Evolutionary conservation across 345 rosid genomes (phyloP), one percentile per base, ranked within the genome.

Genomic region (Geranium brycei): DNA sequence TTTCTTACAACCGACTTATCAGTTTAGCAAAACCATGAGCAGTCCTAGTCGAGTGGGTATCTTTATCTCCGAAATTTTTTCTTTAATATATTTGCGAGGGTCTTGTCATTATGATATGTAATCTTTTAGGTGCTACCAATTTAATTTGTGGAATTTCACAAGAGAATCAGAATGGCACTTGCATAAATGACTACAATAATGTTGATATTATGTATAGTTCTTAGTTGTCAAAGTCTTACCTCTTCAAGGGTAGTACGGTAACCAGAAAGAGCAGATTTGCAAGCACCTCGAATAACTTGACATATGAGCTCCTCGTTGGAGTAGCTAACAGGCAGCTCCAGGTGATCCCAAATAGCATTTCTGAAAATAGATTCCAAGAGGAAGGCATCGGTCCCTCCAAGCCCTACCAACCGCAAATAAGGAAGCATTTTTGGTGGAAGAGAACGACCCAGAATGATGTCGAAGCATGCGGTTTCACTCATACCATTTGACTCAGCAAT

Each of bases 281-380:
- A 92, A 51, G 87, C 93, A 75, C 85, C 88, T 57, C 79, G 76
- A 72, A 91, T 78, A 53, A 80, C 98, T 51, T 72, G 83, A 65
- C 98, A 89, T 70, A 91, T 84, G 57, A 86, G 83, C 72, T 89
- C 98, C 78, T 91, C 98, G 62, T 91, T 91, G 58, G 85, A 73
- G 66, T 68, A 80, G 60, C 96, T 92, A 65, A 92, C 71, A 32
- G 96, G 96, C 77, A 87, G 73, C 63, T 87, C 89, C 69, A 92
- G 88, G 75, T 89, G 96, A 51, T 78, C 96, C 98, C 98, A 92
- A 58, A 92, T 65, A 15, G 88, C 53, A 79, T 92, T 87, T 62
- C 80, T 81, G 69, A 92, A 91, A 69, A 92, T 71, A 61, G 98
- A 87, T 69, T 91, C 96, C 79, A 91, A 68, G 51, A 87, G 85